Percentiles rank a stretch among this genome's conserved stretches.
These are phyloP conservation scores for Pestalotiopsis sp. DNA, from an alignment of 2,329 filamentous ascomycete genomes.

Conservation along the genomic window DNA sequence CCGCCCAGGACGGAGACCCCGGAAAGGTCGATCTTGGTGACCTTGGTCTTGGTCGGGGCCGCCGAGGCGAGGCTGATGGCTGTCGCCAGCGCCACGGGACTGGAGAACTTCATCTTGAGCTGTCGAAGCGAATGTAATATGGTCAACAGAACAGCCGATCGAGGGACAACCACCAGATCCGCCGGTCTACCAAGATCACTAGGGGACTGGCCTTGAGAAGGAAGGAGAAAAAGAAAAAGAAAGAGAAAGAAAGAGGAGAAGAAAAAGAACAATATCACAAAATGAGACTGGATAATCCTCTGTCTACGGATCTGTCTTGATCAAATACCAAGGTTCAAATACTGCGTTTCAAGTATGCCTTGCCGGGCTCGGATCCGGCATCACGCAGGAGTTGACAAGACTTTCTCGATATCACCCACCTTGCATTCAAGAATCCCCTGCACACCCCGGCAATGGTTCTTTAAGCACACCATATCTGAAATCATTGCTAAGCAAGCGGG, in stretches of 20 bases:
- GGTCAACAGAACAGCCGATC: too few relatives aligned
- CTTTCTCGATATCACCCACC: background rate
- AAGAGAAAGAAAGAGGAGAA: background rate
- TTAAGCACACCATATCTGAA: too few relatives aligned
- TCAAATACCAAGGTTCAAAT: background rate
- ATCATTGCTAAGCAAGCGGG: too few relatives aligned
- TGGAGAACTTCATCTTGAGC: conserved; percentile 8
- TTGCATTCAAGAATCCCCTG: background rate
- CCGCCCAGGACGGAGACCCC: conserved; percentile 12
- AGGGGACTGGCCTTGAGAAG: background rate
- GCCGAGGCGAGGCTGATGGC: background rate
- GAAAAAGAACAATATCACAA: background rate
- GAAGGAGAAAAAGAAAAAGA: background rate
- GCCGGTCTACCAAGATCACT: too few relatives aligned
- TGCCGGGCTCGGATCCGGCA: background rate
- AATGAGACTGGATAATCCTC: too few relatives aligned
- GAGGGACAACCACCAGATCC: too few relatives aligned
- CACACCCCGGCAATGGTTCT: background rate
- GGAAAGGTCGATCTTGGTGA: conserved; percentile 5
- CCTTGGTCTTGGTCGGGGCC: background rate
- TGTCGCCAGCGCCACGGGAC: conserved; percentile 5
- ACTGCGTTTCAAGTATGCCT: background rate
- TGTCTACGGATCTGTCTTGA: background rate
- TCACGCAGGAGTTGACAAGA: background rate
- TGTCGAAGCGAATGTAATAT: too few relatives aligned